A percentile compares a stretch with the other conserved stretches of the same genome.
Evolutionary conservation across 2,329 filamentous ascomycete species (phyloP).

Genomic region (Neocucurbitaria cava): DNA sequence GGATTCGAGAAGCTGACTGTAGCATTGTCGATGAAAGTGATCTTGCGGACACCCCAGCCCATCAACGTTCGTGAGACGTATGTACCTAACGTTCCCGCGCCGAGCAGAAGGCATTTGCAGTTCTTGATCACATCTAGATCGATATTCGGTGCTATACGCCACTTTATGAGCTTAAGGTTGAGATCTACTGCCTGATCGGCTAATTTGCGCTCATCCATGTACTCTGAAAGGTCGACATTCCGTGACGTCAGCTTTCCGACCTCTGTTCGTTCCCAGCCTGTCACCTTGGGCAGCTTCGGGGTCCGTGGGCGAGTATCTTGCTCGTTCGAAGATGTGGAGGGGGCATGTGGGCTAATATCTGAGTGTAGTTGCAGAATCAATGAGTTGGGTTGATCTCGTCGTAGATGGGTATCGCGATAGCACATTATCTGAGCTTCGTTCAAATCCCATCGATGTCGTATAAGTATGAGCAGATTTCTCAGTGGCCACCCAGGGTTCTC

Average conservation of each 20-base stretch:
- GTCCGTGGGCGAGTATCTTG: conserved; percentile 29
- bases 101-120: conserved; percentile 87
- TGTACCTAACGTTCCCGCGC: conserved; percentile 89
- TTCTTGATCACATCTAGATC: conserved; percentile 88
- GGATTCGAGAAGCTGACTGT: conserved; percentile 95
- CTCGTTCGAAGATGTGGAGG: conserved; percentile 16
- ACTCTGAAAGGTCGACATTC: conserved; percentile 83
- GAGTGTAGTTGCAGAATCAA: conserved; percentile 67
- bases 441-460: conserved; percentile 81
- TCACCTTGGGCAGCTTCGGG: conserved; percentile 80
- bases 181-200: conserved; percentile 95
- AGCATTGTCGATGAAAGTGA: conserved; percentile 95
- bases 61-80: conserved; percentile 92
- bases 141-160: conserved; percentile 89
- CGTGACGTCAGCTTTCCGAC: conserved; percentile 79
- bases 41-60: conserved; percentile 94
- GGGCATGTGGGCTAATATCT: conserved; percentile 20
- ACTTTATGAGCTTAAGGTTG: conserved; percentile 98
- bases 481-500: conserved; percentile 92
- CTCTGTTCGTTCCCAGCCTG: conserved; percentile 90
- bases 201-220: conserved; percentile 87
- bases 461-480: conserved; percentile 83
- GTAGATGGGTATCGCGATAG: conserved; percentile 82
- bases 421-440: conserved; percentile 83
- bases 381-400: conserved; percentile 80